Conservation (phyloP, 495 filamentous ascomycete genomes). For the Aspergillus nidulans region DNA sequence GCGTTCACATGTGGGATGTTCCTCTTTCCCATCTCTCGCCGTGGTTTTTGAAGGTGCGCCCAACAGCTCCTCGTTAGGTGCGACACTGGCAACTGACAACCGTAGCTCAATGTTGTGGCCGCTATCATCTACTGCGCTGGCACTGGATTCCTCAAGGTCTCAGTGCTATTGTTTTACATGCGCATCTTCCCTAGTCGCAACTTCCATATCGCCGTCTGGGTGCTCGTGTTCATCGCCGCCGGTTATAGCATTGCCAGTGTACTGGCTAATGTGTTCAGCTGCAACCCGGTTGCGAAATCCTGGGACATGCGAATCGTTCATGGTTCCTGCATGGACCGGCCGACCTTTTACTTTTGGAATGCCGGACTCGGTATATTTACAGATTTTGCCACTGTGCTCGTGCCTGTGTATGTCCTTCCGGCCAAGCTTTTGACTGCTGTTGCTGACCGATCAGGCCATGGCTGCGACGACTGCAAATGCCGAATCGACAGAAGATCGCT, state of each 20-base stretch:
- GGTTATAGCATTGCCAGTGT: conserved; percentile 33
- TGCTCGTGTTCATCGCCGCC: conserved; percentile 28
- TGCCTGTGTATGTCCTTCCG: conserved; percentile 29
- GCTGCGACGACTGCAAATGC: conserved; percentile 33
- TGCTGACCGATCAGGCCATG: conserved; percentile 21
- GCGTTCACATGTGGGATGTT: conserved; percentile 14
- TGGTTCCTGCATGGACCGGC: conserved; percentile 28
- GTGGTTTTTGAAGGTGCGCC: conserved; percentile 9
- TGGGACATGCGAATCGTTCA: conserved; percentile 25
- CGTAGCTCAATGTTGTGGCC: conserved; percentile 14
- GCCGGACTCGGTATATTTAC: conserved; percentile 33
- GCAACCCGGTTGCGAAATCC: conserved; percentile 27
- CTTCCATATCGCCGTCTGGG: conserved; percentile 32
- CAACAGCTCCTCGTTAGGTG: not conserved
- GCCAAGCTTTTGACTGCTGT: not conserved
- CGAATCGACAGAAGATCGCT: conserved; percentile 26
- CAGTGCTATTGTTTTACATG: conserved; percentile 45
- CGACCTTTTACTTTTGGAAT: conserved; percentile 33
- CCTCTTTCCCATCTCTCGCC: conserved; percentile 7
- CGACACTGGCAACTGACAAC: not conserved
- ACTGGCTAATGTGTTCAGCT: conserved; percentile 31
- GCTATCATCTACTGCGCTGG: conserved; percentile 34
- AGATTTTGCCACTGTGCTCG: conserved; percentile 33
- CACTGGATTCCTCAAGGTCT: conserved; percentile 38
- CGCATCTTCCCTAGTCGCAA: conserved; percentile 41